Percentiles rank a stretch among this genome's conserved stretches.
These are phyloP conservation scores for Coriaria nepalensis DNA, from an alignment of 306 rosid genomes.

Conservation along the genomic window DNA sequence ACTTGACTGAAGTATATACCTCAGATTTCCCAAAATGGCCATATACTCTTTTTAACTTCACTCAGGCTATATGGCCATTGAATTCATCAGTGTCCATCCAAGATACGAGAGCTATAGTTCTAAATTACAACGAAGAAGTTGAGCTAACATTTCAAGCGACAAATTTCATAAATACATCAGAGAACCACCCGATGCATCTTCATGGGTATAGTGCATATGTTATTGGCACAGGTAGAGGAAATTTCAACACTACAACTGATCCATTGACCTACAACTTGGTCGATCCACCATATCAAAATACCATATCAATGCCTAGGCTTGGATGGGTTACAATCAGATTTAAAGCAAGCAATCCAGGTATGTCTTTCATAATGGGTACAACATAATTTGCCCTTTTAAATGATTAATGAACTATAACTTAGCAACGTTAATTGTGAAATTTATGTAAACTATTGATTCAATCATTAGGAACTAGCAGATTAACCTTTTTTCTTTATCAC, in stretches of 20 bases:
- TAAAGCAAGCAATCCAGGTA: constrained; percentile 8
- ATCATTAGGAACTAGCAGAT: too few species aligned
- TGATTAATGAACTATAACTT: too few species aligned
- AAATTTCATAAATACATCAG: not conserved
- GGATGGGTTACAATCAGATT: constrained; percentile 14
- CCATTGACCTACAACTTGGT: constrained; percentile 4
- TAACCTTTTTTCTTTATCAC: too few species aligned
- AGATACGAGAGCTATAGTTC: constrained; percentile 8
- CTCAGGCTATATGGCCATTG: not conserved
- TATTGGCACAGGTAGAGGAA: not conserved
- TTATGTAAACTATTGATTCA: too few species aligned
- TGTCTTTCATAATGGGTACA: too few species aligned
- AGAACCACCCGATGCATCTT: constrained; percentile 11
- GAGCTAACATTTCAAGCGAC: constrained; percentile 14
- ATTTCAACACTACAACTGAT: constrained; percentile 3
- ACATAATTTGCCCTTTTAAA: too few species aligned
- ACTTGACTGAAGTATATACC: constrained; percentile 3
- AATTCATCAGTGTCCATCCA: not conserved
- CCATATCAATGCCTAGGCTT: constrained; percentile 1
- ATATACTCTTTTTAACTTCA: constrained; percentile 1
- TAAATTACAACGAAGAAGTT: constrained; percentile 7
- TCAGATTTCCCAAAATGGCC: constrained; percentile 7
- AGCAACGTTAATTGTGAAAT: too few species aligned
- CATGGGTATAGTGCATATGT: constrained; percentile 10
- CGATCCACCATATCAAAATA: constrained; percentile 4